These are phyloP conservation scores for Cladosporium cucumerinum DNA, from an alignment of 2,329 filamentous ascomycete species.

Conservation along the genomic window DNA sequence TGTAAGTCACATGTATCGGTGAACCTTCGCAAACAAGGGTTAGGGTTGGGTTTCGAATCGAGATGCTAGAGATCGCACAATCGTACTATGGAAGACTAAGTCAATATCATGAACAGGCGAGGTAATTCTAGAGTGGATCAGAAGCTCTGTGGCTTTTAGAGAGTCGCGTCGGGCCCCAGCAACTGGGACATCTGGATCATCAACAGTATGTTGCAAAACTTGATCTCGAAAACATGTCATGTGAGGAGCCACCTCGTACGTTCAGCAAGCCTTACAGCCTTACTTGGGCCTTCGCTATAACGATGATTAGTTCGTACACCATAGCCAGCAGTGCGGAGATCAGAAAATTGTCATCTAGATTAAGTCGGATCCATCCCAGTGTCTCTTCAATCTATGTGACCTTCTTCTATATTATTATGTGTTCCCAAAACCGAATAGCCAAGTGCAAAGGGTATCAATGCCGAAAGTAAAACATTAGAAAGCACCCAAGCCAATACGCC, in stretches of 20 bases:
- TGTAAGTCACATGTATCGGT: too few species aligned
- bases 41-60: not conserved
- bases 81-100: not conserved
- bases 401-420: not conserved
- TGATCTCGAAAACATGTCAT: not conserved
- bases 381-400: not conserved
- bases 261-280: too few species aligned
- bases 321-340: not conserved
- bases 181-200: not conserved
- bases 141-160: not conserved
- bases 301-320: not conserved
- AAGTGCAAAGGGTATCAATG: constrained; percentile 3
- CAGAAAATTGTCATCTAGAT: not conserved
- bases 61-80: not conserved
- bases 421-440: not conserved
- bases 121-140: not conserved
- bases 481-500: not conserved
- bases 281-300: not conserved
- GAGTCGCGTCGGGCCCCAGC: not conserved
- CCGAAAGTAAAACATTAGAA: not conserved
- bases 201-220: not conserved
- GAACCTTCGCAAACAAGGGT: too few species aligned
- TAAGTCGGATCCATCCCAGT: not conserved
- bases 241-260: too few species aligned
- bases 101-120: not conserved